Conservation (phyloP, 1,284 basidiomycete genomes). For the Puccinia coronata region DNA sequence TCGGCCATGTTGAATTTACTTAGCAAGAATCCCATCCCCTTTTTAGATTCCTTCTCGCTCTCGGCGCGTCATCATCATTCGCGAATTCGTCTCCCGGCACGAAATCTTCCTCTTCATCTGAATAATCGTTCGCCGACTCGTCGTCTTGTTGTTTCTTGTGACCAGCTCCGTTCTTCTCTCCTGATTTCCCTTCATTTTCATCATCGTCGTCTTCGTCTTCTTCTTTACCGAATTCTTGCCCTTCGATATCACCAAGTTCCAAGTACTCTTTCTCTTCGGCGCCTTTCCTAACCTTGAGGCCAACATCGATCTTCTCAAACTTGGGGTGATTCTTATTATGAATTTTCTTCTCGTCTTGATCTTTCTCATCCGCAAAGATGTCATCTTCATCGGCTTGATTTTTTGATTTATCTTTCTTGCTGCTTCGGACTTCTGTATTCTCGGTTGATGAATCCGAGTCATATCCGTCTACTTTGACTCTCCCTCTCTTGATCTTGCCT, state of each 20-base stretch:
- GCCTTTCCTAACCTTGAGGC: constrained; percentile 51
- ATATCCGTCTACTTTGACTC: constrained; percentile 74
- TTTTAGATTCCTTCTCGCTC: constrained; percentile 64
- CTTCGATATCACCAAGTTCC: constrained; percentile 88
- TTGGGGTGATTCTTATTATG: constrained; percentile 23
- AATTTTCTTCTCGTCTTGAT: constrained; percentile 51
- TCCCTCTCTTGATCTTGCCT: constrained; percentile 52
- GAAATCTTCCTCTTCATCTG: constrained; percentile 75
- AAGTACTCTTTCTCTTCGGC: constrained; percentile 65
- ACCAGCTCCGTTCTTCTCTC: constrained; percentile 52
- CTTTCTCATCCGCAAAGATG: constrained; percentile 76
- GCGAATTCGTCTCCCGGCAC: constrained; percentile 63
- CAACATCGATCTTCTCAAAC: constrained; percentile 50
- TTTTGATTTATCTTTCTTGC: constrained; percentile 66
- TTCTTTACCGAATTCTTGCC: constrained; percentile 75
- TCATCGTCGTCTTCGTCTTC: constrained; percentile 55
- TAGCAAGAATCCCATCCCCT: constrained; percentile 87
- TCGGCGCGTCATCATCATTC: constrained; percentile 57
- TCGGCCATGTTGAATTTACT: constrained; percentile 98
- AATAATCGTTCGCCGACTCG: constrained; percentile 61
- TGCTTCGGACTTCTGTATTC: constrained; percentile 80
- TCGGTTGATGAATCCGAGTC: constrained; percentile 91
- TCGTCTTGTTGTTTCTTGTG: constrained; percentile 63
- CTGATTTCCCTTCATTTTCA: constrained; percentile 54
- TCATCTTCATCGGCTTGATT: constrained; percentile 68